phyloP scores from a whole-genome alignment of 2,329 filamentous ascomycete genomes.

The Mollisiaceae sp. region DNA sequence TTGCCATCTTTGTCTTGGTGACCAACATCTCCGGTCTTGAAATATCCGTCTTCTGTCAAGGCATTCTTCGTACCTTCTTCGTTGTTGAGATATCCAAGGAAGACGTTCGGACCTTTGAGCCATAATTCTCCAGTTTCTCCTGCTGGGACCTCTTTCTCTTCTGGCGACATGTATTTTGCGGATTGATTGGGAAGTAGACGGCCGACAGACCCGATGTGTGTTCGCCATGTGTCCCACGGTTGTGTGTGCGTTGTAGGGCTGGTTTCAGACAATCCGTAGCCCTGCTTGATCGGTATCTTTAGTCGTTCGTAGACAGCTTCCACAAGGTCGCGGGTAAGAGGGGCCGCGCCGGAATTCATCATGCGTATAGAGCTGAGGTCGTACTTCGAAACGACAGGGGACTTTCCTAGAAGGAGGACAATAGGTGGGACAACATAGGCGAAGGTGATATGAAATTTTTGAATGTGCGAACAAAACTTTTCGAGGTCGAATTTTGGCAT shows the following conservation, averaged over 20 bases:
- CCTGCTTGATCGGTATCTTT: slow-evolving; percentile 84
- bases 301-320: slow-evolving; percentile 76
- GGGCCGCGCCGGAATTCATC: slow-evolving; percentile 87
- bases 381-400: slow-evolving; percentile 78
- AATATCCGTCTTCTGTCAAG: slow-evolving; percentile 79
- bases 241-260: slow-evolving; percentile 79
- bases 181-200: slow-evolving; percentile 78
- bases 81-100: slow-evolving; percentile 79
- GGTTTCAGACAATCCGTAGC: slow-evolving; percentile 89
- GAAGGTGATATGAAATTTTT: slow-evolving; percentile 76
- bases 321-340: slow-evolving; percentile 80
- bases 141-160: slow-evolving; percentile 63
- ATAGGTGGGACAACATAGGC: slow-evolving; percentile 85
- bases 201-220: slow-evolving; percentile 78
- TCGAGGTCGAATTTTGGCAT: slow-evolving; percentile 84
- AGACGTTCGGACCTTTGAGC: slow-evolving; percentile 80
- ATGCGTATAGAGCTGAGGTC: slow-evolving; percentile 79
- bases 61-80: slow-evolving; percentile 72
- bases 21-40: slow-evolving; percentile 89
- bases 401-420: slow-evolving; percentile 78
- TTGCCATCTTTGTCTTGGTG: slow-evolving; percentile 78
- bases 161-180: slow-evolving; percentile 77
- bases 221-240: slow-evolving; percentile 76
- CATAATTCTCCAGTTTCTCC: slow-evolving; percentile 75
- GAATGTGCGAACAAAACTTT: slow-evolving; percentile 76